These are phyloP conservation scores for Backusella tarrabulga DNA, from an alignment of 192 early-diverging fungal genomes.

Conservation along the genomic window DNA sequence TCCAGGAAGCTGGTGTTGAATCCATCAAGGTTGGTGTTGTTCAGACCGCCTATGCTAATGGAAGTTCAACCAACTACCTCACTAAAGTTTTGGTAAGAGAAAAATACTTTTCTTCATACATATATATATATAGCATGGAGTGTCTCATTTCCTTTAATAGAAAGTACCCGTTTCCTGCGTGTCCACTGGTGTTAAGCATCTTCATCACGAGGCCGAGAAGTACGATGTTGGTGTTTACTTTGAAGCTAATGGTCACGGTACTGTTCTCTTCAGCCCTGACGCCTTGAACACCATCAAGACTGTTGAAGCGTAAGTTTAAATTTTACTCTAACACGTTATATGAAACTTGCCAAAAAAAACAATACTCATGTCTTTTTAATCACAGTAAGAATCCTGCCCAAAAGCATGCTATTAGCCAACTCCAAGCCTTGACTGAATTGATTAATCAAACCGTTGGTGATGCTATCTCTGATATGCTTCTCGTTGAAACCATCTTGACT, in stretches of 20 bases:
- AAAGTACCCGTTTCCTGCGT: slow-evolving; percentile 95
- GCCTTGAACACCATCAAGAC: slow-evolving; percentile 76
- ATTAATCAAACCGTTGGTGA: slow-evolving; percentile 99
- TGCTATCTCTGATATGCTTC: slow-evolving; percentile 94
- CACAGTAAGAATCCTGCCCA: slow-evolving; percentile 69
- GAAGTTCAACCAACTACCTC: slow-evolving; percentile 92
- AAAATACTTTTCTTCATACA: neutral
- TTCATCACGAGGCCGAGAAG: slow-evolving; percentile 97
- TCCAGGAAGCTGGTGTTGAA: slow-evolving; percentile 74
- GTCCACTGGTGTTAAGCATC: slow-evolving; percentile 97
- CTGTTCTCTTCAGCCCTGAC: slow-evolving; percentile 87
- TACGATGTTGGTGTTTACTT: slow-evolving; percentile 99
- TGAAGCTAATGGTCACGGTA: slow-evolving; percentile 99
- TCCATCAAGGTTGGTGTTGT: slow-evolving; percentile 90
- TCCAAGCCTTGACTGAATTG: slow-evolving; percentile 84
- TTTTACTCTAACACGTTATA: neutral
- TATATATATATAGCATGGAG: neutral
- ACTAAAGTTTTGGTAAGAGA: slow-evolving; percentile 75
- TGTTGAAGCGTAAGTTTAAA: slow-evolving; percentile 51
- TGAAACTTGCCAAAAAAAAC: neutral
- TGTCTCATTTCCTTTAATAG: slow-evolving; percentile 34
- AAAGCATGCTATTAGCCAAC: slow-evolving; percentile 71
- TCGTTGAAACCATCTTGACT: slow-evolving; percentile 91
- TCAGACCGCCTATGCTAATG: slow-evolving; percentile 99
- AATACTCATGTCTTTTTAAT: neutral